Conservation (phyloP, 2,329 filamentous ascomycete genomes). For the Cercospora zeina region DNA sequence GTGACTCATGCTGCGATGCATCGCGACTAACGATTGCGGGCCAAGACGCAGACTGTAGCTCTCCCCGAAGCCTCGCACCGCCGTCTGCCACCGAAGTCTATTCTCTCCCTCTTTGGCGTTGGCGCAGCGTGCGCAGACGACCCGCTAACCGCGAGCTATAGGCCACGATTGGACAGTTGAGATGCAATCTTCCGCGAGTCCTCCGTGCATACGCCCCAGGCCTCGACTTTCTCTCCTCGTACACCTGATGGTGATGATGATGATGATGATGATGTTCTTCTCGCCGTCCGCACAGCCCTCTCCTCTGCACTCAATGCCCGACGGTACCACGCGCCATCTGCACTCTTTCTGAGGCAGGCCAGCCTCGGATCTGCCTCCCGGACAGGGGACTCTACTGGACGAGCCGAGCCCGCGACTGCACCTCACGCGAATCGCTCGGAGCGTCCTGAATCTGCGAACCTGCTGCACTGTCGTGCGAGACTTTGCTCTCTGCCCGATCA, state of each 20-base stretch:
- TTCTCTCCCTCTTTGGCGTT: conserved; percentile 9
- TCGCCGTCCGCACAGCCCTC: not conserved
- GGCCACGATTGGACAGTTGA: conserved; percentile 8
- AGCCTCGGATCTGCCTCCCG: conserved; percentile 2
- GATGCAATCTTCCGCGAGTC: conserved; percentile 3
- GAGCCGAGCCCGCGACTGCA: conserved; percentile 15
- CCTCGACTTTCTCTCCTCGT: not conserved
- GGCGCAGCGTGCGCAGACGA: conserved; percentile 1
- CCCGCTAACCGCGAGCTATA: conserved; percentile 6
- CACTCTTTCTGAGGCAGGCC: conserved; percentile 19
- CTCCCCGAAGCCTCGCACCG: conserved; percentile 2
- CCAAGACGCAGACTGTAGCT: not conserved
- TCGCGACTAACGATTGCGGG: not conserved
- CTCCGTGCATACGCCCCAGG: conserved; percentile 1
- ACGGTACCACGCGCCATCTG: conserved; percentile 12
- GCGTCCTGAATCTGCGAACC: conserved; percentile 27
- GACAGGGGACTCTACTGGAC: conserved; percentile 14
- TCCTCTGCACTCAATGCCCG: not conserved
- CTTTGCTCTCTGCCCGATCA: conserved; percentile 20
- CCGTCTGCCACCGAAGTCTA: conserved; percentile 3
- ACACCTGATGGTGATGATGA: no score
- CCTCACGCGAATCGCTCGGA: conserved; percentile 22
- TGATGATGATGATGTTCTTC: conserved; percentile 11
- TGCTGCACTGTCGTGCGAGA: conserved; percentile 28
- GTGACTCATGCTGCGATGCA: conserved; percentile 9